Evolutionary conservation across 1,284 basidiomycete genomes (phyloP).

Genomic region (Sporisorium exsertum): DNA sequence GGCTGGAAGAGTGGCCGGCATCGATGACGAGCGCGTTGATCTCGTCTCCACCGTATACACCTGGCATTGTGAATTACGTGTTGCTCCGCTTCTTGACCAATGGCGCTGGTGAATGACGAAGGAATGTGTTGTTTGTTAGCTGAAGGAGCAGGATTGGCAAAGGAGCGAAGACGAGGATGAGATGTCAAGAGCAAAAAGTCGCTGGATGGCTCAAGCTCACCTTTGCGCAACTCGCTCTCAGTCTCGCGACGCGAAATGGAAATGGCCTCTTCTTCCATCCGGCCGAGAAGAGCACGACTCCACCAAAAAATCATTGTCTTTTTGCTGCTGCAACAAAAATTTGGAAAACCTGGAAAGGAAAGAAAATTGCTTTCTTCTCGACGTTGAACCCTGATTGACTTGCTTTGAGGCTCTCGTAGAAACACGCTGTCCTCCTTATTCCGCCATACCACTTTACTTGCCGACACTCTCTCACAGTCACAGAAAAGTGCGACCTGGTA

Average conservation of each 20-base stretch:
- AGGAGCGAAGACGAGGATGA: not conserved
- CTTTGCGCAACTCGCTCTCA: slow-evolving; percentile 5
- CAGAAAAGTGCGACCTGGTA: not conserved
- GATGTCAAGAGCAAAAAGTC: slow-evolving; percentile 1
- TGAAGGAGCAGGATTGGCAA: not conserved
- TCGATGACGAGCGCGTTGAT: slow-evolving; percentile 96
- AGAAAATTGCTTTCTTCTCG: slow-evolving; percentile 22
- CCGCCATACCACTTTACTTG: not conserved
- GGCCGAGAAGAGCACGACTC: slow-evolving; percentile 34
- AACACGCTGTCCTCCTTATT: not conserved
- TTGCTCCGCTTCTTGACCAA: not conserved
- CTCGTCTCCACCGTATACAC: slow-evolving; percentile 75
- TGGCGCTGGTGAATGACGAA: not conserved
- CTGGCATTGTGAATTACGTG: slow-evolving; percentile 52
- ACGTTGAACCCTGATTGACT: slow-evolving; percentile 14
- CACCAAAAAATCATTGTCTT: slow-evolving; percentile 11
- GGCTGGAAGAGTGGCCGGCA: slow-evolving; percentile 87
- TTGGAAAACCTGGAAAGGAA: slow-evolving; percentile 11
- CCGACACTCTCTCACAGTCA: not conserved
- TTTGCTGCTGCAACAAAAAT: slow-evolving; percentile 22
- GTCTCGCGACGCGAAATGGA: slow-evolving; percentile 35
- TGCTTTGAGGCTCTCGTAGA: not conserved
- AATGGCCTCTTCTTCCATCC: slow-evolving; percentile 27
- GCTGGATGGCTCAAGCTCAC: slow-evolving; percentile 20
- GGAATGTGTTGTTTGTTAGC: slow-evolving; percentile 1